These are phyloP conservation scores for Ballota nigra DNA, from an alignment of 257 asterid genomes.

Conservation along the genomic window DNA sequence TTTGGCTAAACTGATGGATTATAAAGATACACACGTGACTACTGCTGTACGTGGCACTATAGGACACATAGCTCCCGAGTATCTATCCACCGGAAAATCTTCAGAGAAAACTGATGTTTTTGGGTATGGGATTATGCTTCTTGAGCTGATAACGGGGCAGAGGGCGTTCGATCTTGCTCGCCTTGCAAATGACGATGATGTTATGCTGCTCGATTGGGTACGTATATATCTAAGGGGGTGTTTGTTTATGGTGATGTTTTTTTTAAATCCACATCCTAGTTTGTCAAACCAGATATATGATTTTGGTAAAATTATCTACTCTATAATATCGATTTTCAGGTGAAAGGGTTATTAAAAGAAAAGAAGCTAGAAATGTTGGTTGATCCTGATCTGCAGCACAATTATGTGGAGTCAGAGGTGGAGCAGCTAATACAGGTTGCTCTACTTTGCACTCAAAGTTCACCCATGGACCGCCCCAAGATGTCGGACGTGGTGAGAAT, in stretches of 20 bases:
- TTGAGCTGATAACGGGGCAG: constrained; percentile 59
- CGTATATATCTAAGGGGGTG: no score
- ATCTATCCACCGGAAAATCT: constrained; percentile 57
- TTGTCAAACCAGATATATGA: no score
- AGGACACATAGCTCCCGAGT: constrained; percentile 63
- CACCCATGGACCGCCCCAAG: constrained; percentile 63
- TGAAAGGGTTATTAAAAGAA: constrained; percentile 60
- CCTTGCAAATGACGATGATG: constrained; percentile 58
- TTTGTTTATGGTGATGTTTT: no score
- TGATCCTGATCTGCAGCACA: constrained; percentile 52
- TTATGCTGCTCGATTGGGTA: constrained; percentile 61
- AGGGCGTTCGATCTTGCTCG: constrained; percentile 58
- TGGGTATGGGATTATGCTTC: constrained; percentile 61
- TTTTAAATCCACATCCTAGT: no score
- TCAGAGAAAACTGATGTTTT: constrained; percentile 62
- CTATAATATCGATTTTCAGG: no score
- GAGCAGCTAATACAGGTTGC: constrained; percentile 70
- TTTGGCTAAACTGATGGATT: constrained; percentile 58
- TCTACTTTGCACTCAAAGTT: constrained; percentile 57
- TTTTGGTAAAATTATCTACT: no score
- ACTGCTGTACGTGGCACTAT: constrained; percentile 67
- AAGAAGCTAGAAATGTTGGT: constrained; percentile 60
- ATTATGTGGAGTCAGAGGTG: constrained; percentile 52
- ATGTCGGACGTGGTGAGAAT: constrained; percentile 70
- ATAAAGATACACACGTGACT: constrained; percentile 55